These are phyloP conservation scores for Geotrichum citri-aurantii DNA, from an alignment of 1,139 yeast genomes.

Conservation along the genomic window DNA sequence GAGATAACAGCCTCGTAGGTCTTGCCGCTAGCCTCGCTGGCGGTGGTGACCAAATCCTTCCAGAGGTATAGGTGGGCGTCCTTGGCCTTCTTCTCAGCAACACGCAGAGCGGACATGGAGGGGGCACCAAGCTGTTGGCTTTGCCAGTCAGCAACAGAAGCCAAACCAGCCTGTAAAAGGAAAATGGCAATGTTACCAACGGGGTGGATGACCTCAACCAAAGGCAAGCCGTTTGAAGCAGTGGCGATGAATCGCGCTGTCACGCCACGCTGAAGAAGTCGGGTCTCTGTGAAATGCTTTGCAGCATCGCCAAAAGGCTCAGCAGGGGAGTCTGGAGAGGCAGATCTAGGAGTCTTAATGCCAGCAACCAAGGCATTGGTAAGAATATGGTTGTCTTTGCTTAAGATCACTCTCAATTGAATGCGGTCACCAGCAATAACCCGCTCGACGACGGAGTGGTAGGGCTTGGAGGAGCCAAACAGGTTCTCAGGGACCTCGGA, in stretches of 20 bases:
- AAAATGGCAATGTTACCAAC: conserved; percentile 73
- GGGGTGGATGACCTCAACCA: conserved; percentile 54
- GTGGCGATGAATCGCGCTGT: conserved; percentile 52
- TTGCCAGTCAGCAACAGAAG: conserved; percentile 79
- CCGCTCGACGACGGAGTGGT: conserved; percentile 61
- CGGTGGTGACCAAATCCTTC: conserved; percentile 39
- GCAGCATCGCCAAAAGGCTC: conserved; percentile 63
- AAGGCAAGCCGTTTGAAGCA: conserved; percentile 53
- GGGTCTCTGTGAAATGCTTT: conserved; percentile 58
- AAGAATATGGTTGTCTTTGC: conserved; percentile 40
- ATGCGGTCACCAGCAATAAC: conserved; percentile 76
- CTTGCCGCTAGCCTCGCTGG: conserved; percentile 37
- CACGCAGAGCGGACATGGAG: conserved; percentile 56
- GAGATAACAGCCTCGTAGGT: conserved; percentile 51
- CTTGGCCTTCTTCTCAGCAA: conserved; percentile 64
- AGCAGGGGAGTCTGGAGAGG: conserved; percentile 37
- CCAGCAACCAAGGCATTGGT: conserved; percentile 69
- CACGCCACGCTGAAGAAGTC: conserved; percentile 60
- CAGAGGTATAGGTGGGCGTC: conserved; percentile 57
- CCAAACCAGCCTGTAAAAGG: conserved; percentile 63
- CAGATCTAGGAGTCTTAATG: conserved; percentile 63
- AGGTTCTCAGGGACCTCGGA: conserved; percentile 39
- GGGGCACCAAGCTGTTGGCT: conserved; percentile 63
- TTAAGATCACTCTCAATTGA: conserved; percentile 48
- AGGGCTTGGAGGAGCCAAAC: conserved; percentile 36